Conservation (phyloP, 352 stramenopile species). For the Achlya hypogyna region DNA sequence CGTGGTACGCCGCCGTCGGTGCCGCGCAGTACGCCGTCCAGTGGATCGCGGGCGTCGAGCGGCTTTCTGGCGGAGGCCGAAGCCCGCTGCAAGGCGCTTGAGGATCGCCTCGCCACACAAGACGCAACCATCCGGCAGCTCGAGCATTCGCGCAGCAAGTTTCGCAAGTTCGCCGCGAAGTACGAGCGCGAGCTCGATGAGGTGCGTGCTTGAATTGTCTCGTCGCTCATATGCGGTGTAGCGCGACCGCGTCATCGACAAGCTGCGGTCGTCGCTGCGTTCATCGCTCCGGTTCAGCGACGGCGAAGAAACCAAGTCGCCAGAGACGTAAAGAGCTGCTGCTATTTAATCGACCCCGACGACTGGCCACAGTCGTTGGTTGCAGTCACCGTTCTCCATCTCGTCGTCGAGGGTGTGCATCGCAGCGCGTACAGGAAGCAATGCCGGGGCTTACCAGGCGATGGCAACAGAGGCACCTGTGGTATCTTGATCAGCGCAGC, state of each 20-base stretch:
- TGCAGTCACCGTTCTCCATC: no score
- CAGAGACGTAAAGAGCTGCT: no score
- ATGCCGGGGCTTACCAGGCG: no score
- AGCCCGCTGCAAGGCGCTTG: slow-evolving; percentile 63
- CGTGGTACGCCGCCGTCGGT: background rate
- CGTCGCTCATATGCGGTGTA: slow-evolving; percentile 1
- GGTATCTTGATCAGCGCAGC: no score
- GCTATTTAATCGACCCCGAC: no score
- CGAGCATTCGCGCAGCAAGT: slow-evolving; percentile 76
- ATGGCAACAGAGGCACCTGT: no score
- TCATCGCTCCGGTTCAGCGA: slow-evolving; percentile 14
- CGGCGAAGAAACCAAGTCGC: background rate
- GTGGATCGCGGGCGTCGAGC: slow-evolving; percentile 41
- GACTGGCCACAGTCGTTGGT: no score
- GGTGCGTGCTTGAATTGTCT: slow-evolving; percentile 27
- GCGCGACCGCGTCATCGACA: slow-evolving; percentile 32
- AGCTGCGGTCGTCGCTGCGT: slow-evolving; percentile 25
- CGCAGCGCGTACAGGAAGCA: no score
- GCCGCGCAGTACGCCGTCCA: slow-evolving; percentile 8
- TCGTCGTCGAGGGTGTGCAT: no score
- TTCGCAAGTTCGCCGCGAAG: slow-evolving; percentile 76
- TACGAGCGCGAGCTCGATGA: slow-evolving; percentile 79
- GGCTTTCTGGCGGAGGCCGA: slow-evolving; percentile 59
- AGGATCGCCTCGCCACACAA: slow-evolving; percentile 60
- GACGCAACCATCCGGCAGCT: slow-evolving; percentile 79